A percentile compares a stretch with the other conserved stretches of the same genome.
Conservation (phyloP, 164 flowering plant species). For the Magnolia kwangsiensis region DNA sequence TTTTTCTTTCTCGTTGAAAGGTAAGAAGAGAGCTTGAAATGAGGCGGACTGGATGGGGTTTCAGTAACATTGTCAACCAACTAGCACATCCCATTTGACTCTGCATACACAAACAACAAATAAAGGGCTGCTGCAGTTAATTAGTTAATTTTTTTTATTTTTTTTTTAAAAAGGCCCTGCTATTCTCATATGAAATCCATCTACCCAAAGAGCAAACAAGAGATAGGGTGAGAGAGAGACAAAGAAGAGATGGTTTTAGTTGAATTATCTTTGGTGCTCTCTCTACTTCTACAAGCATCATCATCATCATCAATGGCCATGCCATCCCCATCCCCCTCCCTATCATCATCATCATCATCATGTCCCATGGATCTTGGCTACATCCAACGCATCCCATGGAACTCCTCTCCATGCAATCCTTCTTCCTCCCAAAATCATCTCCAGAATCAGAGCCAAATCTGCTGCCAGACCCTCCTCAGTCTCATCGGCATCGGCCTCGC, state of each 20-base stretch:
- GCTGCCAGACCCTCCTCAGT: constrained; percentile 51
- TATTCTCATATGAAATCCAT: not conserved
- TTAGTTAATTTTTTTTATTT: too few relatives aligned
- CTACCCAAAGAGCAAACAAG: not conserved
- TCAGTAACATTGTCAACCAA: not conserved
- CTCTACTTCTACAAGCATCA: not conserved
- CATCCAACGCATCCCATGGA: constrained; percentile 45
- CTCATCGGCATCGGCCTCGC: constrained; percentile 47
- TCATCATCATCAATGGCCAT: not conserved
- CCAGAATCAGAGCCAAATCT: constrained; percentile 8
- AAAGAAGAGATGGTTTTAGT: not conserved
- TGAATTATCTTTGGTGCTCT: not conserved
- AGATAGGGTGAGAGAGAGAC: not conserved
- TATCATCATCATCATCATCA: constrained; percentile 1
- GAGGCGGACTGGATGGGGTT: too few relatives aligned
- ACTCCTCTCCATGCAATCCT: constrained; percentile 33
- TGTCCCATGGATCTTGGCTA: constrained; percentile 56
- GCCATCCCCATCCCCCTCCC: not conserved
- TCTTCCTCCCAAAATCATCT: not conserved
- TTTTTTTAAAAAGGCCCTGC: too few relatives aligned
- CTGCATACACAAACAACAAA: not conserved
- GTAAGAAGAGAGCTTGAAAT: too few relatives aligned
- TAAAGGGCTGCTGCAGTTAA: not conserved
- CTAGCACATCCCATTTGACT: not conserved
- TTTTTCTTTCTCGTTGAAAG: too few relatives aligned